phyloP scores from a whole-genome alignment of 2,329 filamentous ascomycete genomes.

The Colletotrichum tanaceti region DNA sequence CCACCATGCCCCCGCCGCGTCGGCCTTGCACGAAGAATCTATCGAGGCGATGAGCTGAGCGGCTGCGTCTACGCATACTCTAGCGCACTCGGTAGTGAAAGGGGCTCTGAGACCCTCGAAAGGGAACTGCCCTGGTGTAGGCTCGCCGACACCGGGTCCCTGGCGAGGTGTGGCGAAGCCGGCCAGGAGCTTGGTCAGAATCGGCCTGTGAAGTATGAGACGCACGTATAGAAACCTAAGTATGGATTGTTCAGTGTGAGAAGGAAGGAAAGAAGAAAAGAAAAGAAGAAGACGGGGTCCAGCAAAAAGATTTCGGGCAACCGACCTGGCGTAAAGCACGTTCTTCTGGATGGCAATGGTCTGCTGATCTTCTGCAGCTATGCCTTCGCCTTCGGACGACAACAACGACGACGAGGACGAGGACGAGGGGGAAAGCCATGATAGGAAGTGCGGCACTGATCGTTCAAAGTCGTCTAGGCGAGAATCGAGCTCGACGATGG shows the following conservation, averaged over 20 bases:
- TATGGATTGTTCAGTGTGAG: not conserved
- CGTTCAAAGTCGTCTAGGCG: slow-evolving; percentile 2
- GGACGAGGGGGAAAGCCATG: not conserved
- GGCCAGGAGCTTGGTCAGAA: slow-evolving; percentile 44
- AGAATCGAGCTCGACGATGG: slow-evolving; percentile 9
- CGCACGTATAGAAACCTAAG: slow-evolving; percentile 6
- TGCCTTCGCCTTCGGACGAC: too few species aligned
- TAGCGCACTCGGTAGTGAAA: slow-evolving; percentile 46
- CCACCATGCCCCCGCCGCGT: slow-evolving; percentile 51
- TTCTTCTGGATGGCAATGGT: slow-evolving; percentile 9
- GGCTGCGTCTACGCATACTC: slow-evolving; percentile 47
- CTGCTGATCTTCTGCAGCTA: not conserved
- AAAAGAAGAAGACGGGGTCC: not conserved
- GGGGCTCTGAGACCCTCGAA: slow-evolving; percentile 2
- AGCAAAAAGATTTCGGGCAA: not conserved
- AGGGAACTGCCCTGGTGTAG: not conserved
- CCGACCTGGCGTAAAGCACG: slow-evolving; percentile 9
- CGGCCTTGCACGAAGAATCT: slow-evolving; percentile 45
- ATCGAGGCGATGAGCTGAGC: slow-evolving; percentile 48
- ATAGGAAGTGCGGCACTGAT: not conserved
- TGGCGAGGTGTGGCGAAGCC: slow-evolving; percentile 2
- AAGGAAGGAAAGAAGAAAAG: too few species aligned
- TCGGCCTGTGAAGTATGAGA: slow-evolving; percentile 38
- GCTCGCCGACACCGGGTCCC: not conserved
- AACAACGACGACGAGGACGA: too few species aligned